phyloP scores from a whole-genome alignment of 2,329 filamentous ascomycete species.

The Trichoderma aggressivum region DNA sequence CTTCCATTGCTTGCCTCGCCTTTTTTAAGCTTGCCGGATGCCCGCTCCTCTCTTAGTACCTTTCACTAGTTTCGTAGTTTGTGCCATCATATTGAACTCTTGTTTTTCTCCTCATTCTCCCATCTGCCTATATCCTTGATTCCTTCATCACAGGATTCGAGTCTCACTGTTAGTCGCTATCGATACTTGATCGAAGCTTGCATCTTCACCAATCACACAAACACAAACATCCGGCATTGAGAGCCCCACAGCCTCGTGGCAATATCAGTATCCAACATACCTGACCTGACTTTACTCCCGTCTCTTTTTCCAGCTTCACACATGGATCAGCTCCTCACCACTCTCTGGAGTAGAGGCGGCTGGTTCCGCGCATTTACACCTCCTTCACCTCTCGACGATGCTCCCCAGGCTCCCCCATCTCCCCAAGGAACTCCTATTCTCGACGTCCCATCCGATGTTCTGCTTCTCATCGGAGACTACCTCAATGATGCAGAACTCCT shows the following conservation, averaged over 20 bases:
- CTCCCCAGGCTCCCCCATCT: background rate
- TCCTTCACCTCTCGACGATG: background rate
- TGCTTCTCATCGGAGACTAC: constrained; percentile 23
- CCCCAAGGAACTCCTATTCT: constrained; percentile 7
- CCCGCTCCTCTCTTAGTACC: background rate
- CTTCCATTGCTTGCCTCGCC: background rate
- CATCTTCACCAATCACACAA: background rate
- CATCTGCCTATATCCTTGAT: background rate
- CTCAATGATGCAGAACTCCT: constrained; percentile 20
- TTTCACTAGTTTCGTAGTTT: background rate
- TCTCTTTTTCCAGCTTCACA: background rate
- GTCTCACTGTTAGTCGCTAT: background rate
- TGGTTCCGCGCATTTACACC: constrained; percentile 15
- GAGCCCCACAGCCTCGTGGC: background rate
- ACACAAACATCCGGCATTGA: background rate
- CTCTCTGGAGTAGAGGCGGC: constrained; percentile 13
- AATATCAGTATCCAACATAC: background rate
- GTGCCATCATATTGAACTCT: background rate
- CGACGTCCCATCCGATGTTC: constrained; percentile 23
- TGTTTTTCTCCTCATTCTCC: background rate
- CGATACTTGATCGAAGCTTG: background rate
- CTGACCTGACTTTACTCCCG: background rate
- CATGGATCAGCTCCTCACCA: constrained; percentile 17
- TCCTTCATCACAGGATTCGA: background rate
- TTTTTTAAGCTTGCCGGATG: background rate